Evolutionary conservation across 2,329 filamentous ascomycete genomes (phyloP).

Genomic region (Ceratocystis alfenasii): DNA sequence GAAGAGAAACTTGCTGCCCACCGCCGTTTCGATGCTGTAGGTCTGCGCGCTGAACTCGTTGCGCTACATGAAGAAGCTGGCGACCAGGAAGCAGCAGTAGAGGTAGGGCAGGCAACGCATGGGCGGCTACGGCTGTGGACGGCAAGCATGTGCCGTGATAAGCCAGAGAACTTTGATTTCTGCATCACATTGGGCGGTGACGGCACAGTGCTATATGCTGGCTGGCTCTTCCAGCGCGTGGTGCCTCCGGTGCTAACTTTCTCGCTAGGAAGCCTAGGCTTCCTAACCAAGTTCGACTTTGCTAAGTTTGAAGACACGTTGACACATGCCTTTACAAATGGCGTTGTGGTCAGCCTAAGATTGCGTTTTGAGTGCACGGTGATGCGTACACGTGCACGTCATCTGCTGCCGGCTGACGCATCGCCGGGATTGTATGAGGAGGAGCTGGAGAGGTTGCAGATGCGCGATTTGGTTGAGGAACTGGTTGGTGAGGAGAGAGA

Average conservation of each 20-base stretch:
- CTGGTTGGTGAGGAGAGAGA: conserved; percentile 76
- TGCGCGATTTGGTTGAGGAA: conserved; percentile 72
- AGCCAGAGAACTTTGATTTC: conserved; percentile 86
- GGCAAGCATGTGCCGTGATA: conserved; percentile 59
- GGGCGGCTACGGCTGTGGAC: conserved; percentile 70
- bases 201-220: conserved; percentile 92
- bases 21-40: conserved; percentile 59
- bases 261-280: conserved; percentile 79
- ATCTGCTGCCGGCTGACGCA: conserved; percentile 20
- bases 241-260: conserved; percentile 91
- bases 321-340: conserved; percentile 60
- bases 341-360: conserved; percentile 77
- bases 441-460: conserved; percentile 31
- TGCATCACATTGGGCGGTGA: conserved; percentile 86
- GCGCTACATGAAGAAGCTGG: conserved; percentile 30
- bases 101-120: conserved; percentile 29
- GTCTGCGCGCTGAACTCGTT: conserved; percentile 52
- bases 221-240: conserved; percentile 91
- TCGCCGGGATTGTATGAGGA: conserved; percentile 27
- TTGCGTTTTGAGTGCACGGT: conserved; percentile 86
- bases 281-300: conserved; percentile 94
- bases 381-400: conserved; percentile 58
- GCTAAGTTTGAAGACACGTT: conserved; percentile 58
- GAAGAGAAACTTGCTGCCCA: conserved; percentile 63
- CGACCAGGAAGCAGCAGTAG: conserved; percentile 28